Evolutionary conservation across 202 grass and related monocot genomes (phyloP).

Genomic region (Setaria italica): DNA sequence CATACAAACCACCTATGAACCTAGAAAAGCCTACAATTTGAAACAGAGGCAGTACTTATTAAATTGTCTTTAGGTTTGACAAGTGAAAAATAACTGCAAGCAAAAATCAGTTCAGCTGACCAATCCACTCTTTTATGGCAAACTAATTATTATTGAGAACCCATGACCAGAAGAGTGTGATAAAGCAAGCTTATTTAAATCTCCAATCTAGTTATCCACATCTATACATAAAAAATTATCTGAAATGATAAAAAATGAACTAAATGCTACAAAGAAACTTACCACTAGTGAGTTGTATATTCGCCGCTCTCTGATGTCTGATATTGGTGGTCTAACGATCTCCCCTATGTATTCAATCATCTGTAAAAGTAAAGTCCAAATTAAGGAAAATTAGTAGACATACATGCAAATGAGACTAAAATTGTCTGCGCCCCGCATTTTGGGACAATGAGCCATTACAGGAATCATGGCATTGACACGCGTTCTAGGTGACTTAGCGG

Average conservation of each 20-base stretch:
- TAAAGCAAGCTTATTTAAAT: conserved; percentile 26
- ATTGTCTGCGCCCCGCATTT: not conserved
- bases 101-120: conserved; percentile 7
- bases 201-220: conserved; percentile 13
- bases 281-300: conserved; percentile 98
- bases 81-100: not conserved
- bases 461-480: not conserved
- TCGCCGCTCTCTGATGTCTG: conserved; percentile 83
- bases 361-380: conserved; percentile 57
- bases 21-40: no score
- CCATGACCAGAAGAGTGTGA: conserved; percentile 7
- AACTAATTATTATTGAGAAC: conserved; percentile 12
- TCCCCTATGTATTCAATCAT: conserved; percentile 98
- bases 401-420: conserved; percentile 7
- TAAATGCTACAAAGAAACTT: conserved; percentile 48
- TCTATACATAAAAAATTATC: conserved; percentile 11
- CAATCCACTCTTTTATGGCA: conserved; percentile 1
- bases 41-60: not conserved
- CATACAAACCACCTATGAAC: no score
- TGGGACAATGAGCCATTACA: not conserved
- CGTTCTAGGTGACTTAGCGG: not conserved
- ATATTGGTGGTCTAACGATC: conserved; percentile 90
- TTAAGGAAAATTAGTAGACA: conserved; percentile 44
- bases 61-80: not conserved
- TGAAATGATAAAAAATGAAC: conserved; percentile 28